Evolutionary conservation across 2,329 filamentous ascomycete genomes (phyloP), one percentile per base, ranked within the genome.

Genomic region (Aspergillus sp.): DNA sequence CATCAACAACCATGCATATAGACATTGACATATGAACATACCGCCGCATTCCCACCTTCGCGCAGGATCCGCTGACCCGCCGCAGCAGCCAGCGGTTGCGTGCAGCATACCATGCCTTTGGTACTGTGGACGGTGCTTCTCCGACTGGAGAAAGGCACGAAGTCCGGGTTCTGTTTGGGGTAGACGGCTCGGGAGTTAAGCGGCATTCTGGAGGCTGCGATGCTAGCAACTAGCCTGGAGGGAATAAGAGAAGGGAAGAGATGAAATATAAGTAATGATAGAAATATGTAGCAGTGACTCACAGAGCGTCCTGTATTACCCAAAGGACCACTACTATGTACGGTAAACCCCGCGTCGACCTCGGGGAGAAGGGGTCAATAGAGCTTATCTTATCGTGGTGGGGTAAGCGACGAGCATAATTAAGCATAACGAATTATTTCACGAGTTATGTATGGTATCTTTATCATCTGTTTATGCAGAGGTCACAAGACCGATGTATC

Each of bases 111-210:
- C 48, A 97, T 95, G 41, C 89, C 91, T 60, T 90, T 85, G 4
- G 86, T 90, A 65, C 88, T 95, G 65, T 97, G 90, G 8, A 97
- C 88, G 8, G 94, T 89, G 57, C 91, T 96, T 52, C 93, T 77
- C 35, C 91, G 81, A 57, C 88, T 94, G 7, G 86, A 41, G 43
- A 68, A 68, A 3, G 62, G 61, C 42, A 56, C 56, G 44, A 64
- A 65, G 34, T 73, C 67, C 6, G 73, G 69, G 40, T 76, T 69
- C 26, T 60, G 59, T 45, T 71, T 67, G 29, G 76, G 70, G 53
- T 77, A 78, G 44, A 81, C 66, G 45, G 77, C 68, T 48, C 66
- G 67, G 9, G 70, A 63, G 51, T 71, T 70, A 51, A 76, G 71
- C 48, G 73, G 71, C 74, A 76, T 76, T 26, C 48, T 63, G 46